Evolutionary conservation across 805 yeast species (phyloP).

Genomic region (Clavispora phyllophila): DNA sequence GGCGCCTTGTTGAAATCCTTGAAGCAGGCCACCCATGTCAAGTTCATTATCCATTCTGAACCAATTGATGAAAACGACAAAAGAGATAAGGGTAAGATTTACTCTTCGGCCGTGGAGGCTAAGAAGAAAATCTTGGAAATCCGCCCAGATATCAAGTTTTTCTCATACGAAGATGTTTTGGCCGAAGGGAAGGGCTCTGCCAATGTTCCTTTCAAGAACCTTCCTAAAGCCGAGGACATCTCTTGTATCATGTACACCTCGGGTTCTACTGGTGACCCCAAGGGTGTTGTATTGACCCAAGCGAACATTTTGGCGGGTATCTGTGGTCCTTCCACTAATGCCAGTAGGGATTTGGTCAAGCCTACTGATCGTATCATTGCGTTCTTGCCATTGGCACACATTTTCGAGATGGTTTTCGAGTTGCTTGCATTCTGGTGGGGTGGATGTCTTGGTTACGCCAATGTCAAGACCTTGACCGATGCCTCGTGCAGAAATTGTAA

Average conservation of each 20-base stretch:
- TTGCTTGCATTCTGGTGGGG: conserved; percentile 84
- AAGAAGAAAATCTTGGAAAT: conserved; percentile 52
- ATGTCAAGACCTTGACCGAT: conserved; percentile 85
- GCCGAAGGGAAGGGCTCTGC: conserved; percentile 55
- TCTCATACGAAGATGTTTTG: conserved; percentile 60
- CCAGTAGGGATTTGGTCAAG: conserved; percentile 46
- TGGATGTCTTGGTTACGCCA: conserved; percentile 81
- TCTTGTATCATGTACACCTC: conserved; percentile 85
- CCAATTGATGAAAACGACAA: conserved; percentile 56
- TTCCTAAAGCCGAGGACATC: conserved; percentile 54
- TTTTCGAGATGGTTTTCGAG: conserved; percentile 89
- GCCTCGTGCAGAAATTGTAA: conserved; percentile 75
- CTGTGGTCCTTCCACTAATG: conserved; percentile 71
- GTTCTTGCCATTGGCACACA: conserved; percentile 93
- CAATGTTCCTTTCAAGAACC: conserved; percentile 29
- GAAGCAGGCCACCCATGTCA: conserved; percentile 53
- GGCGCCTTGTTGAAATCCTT: conserved; percentile 67
- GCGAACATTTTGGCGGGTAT: conserved; percentile 74
- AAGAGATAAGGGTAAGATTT: conserved; percentile 57
- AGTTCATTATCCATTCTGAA: conserved; percentile 69
- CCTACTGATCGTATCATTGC: conserved; percentile 71
- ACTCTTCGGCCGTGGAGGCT: conserved; percentile 52
- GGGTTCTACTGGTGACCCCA: conserved; percentile 81
- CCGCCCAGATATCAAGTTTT: conserved; percentile 74
- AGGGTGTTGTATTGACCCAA: conserved; percentile 72